Conservation (phyloP, 2,329 filamentous ascomycete species). For the Neonectria magnoliae region DNA sequence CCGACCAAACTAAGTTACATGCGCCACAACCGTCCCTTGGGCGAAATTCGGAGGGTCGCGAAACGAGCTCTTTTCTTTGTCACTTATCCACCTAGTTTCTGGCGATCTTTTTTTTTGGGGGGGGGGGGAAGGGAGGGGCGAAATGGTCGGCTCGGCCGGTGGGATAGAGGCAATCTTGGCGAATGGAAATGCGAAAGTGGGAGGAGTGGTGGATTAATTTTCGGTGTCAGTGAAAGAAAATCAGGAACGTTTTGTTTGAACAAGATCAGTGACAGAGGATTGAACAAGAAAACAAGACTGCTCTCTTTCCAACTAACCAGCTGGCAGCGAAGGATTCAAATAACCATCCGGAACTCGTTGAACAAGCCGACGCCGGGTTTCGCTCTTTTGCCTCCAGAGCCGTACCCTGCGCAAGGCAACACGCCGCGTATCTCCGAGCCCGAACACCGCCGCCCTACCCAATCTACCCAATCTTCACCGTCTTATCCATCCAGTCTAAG, state of each 20-base stretch:
- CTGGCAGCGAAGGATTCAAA: neutral
- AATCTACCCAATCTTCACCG: no score
- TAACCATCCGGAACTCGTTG: neutral
- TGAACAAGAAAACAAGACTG: neutral
- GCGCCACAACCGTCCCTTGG: neutral
- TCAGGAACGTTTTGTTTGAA: constrained; percentile 6
- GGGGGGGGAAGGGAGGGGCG: neutral
- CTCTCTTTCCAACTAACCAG: neutral
- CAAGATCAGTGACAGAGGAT: neutral
- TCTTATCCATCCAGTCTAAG: no score
- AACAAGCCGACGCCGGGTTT: constrained; percentile 11
- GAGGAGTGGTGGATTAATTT: constrained; percentile 9
- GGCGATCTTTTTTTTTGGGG: neutral
- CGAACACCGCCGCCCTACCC: neutral
- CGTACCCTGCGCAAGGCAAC: neutral
- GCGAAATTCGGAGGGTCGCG: neutral
- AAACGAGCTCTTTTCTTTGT: no score
- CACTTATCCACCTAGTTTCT: neutral
- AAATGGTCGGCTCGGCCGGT: constrained; percentile 12
- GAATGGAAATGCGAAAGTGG: neutral
- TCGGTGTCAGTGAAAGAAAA: neutral
- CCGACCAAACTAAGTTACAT: neutral
- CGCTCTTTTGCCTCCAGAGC: neutral
- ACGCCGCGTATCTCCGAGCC: constrained; percentile 34
- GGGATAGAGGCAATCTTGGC: constrained; percentile 3